A percentile compares a stretch with the other conserved stretches of the same genome.
Conservation (phyloP, 2,329 filamentous ascomycete genomes). For the Thermoascus crustaceus region DNA sequence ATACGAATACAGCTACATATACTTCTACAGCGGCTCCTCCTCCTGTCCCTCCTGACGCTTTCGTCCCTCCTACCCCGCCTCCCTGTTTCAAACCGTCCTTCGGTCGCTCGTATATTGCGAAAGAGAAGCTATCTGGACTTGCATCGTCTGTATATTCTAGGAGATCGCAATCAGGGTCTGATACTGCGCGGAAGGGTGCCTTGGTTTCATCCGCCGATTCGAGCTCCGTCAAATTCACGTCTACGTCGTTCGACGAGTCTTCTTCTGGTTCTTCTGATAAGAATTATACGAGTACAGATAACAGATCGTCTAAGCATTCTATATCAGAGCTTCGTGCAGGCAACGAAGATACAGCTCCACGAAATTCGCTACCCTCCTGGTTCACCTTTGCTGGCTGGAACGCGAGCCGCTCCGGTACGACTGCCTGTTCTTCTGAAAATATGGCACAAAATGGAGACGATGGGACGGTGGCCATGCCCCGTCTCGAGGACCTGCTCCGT, state of each 20-base stretch:
- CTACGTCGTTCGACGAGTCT: no score
- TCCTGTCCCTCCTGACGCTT: no score
- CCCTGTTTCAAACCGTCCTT: neutral
- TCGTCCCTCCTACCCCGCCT: no score
- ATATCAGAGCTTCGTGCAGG: conserved; percentile 1
- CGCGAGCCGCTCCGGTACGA: no score
- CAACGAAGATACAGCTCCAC: no score
- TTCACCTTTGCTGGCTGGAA: conserved; percentile 6
- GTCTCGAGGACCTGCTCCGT: conserved; percentile 85
- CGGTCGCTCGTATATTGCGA: neutral
- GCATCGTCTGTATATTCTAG: neutral
- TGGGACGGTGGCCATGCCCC: conserved; percentile 55
- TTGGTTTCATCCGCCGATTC: neutral
- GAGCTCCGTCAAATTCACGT: neutral
- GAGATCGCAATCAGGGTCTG: neutral
- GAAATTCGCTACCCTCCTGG: no score
- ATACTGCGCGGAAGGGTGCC: neutral
- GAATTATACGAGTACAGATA: no score
- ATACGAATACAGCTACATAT: no score
- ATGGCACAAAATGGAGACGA: conserved; percentile 30
- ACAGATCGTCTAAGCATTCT: neutral
- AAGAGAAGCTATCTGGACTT: neutral
- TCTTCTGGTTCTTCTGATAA: no score
- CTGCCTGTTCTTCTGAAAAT: conserved; percentile 2
- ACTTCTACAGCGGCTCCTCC: no score